Evolutionary conservation across 1,139 yeast genomes (phyloP).

Genomic region (Kurtzmaniella quercitrusa): DNA sequence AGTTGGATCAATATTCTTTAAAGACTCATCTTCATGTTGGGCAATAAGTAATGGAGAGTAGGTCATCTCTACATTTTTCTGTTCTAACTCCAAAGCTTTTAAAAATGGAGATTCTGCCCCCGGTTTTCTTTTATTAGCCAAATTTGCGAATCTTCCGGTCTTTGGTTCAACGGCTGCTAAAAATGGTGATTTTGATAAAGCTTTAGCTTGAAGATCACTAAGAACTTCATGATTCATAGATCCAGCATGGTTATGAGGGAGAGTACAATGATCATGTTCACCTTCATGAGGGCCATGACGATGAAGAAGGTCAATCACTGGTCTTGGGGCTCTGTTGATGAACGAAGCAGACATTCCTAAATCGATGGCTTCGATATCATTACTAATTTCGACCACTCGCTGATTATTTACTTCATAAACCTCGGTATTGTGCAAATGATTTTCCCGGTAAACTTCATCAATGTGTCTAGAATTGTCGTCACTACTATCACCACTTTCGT

Average conservation of each 20-base stretch:
- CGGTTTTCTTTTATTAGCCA: conserved; percentile 31
- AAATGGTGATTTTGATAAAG: conserved; percentile 51
- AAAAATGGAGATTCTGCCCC: conserved; percentile 14
- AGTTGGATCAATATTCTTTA: conserved; percentile 56
- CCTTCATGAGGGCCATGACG: conserved; percentile 14
- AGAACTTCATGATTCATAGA: conserved; percentile 35
- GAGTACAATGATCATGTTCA: conserved; percentile 31
- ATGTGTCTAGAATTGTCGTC: background rate
- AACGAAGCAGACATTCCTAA: conserved; percentile 47
- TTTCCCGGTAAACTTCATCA: background rate
- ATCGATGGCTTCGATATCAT: conserved; percentile 32
- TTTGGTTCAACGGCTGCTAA: conserved; percentile 57
- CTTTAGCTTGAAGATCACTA: conserved; percentile 46
- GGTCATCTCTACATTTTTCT: conserved; percentile 8
- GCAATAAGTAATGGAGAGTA: conserved; percentile 46
- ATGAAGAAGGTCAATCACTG: conserved; percentile 29
- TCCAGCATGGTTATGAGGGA: conserved; percentile 38
- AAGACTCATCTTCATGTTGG: conserved; percentile 36
- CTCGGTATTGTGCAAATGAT: conserved; percentile 4
- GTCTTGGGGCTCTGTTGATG: conserved; percentile 37
- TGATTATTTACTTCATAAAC: conserved; percentile 5
- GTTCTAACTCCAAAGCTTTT: conserved; percentile 10
- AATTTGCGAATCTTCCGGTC: conserved; percentile 43
- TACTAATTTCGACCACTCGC: conserved; percentile 1
- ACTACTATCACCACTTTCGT: conserved; percentile 11